Conservation (phyloP, 2,329 filamentous ascomycete genomes). For the Aspergillus sojae region DNA sequence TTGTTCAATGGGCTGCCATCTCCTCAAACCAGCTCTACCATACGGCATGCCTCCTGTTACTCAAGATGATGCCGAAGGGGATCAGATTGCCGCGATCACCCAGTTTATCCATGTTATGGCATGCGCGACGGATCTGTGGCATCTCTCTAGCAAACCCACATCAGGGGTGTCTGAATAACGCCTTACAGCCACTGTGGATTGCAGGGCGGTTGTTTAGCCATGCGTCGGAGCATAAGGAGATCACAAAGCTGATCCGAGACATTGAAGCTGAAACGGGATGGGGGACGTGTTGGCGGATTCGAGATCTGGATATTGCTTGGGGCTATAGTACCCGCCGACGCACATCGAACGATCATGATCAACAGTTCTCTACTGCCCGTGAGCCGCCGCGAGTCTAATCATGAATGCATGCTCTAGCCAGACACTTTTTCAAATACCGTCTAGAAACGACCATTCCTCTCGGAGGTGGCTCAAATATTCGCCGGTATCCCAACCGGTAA, state of each 20-base stretch:
- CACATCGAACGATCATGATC: slow-evolving; percentile 1
- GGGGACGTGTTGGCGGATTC: slow-evolving; percentile 31
- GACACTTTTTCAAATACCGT: slow-evolving; percentile 15
- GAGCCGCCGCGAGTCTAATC: not conserved
- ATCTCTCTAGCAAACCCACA: slow-evolving; percentile 58
- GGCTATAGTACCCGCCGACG: slow-evolving; percentile 25
- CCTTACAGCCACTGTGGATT: slow-evolving; percentile 36
- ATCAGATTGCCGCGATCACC: slow-evolving; percentile 41
- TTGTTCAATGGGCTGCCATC: slow-evolving; percentile 48
- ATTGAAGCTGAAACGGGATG: slow-evolving; percentile 47
- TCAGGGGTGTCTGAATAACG: slow-evolving; percentile 53
- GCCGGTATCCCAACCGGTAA: slow-evolving; percentile 48
- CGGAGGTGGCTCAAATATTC: slow-evolving; percentile 23
- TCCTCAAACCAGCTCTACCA: slow-evolving; percentile 60
- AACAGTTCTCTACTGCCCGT: slow-evolving; percentile 26
- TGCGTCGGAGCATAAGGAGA: slow-evolving; percentile 49
- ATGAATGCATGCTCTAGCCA: not conserved
- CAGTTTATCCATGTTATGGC: slow-evolving; percentile 46
- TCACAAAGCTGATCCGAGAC: slow-evolving; percentile 46
- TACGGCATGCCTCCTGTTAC: slow-evolving; percentile 56
- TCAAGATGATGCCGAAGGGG: slow-evolving; percentile 51
- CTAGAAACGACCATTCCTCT: slow-evolving; percentile 29
- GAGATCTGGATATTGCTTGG: slow-evolving; percentile 29
- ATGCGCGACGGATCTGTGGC: slow-evolving; percentile 53
- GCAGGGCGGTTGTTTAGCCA: slow-evolving; percentile 54